Conservation (phyloP, 495 filamentous ascomycete species). For the Geoglossum glabrum region DNA sequence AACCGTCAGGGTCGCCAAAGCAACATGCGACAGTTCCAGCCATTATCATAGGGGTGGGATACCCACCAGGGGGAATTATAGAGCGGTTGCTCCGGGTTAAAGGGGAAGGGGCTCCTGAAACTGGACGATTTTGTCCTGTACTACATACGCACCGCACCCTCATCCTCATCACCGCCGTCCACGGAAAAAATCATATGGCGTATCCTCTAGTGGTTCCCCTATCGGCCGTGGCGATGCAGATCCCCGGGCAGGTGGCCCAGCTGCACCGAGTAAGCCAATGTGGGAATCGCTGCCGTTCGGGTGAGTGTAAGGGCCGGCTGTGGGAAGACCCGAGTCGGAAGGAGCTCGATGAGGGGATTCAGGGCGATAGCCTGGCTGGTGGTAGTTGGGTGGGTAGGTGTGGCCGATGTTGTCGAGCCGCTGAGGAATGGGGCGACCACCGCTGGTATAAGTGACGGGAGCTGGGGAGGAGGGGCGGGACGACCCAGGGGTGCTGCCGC, state of each 20-base stretch:
- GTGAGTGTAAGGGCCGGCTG: slow-evolving; percentile 16
- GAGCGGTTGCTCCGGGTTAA: too few species aligned
- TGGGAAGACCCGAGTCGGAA: slow-evolving; percentile 14
- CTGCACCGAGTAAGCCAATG: background rate
- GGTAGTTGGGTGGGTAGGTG: background rate
- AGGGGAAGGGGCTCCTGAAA: too few species aligned
- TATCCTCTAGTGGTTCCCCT: slow-evolving; percentile 8
- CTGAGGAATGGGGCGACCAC: background rate
- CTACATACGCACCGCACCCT: too few species aligned
- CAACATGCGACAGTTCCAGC: too few species aligned
- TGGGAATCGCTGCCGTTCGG: slow-evolving; percentile 25
- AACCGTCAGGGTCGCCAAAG: background rate
- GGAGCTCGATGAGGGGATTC: slow-evolving; percentile 17
- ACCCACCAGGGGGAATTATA: too few species aligned
- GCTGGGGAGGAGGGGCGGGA: slow-evolving; percentile 8
- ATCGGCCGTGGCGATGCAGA: background rate
- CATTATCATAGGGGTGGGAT: too few species aligned
- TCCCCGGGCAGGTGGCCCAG: background rate
- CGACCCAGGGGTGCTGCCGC: slow-evolving; percentile 1
- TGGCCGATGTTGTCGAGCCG: background rate
- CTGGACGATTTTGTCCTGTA: too few species aligned
- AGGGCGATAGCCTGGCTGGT: slow-evolving; percentile 1
- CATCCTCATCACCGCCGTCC: slow-evolving; percentile 6
- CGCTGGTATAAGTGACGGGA: background rate
- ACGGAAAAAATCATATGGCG: slow-evolving; percentile 25